Percentiles rank a stretch among this genome's conserved stretches.
These are phyloP conservation scores for Suillus subluteus DNA, from an alignment of 768 basidiomycete genomes.

Conservation along the genomic window DNA sequence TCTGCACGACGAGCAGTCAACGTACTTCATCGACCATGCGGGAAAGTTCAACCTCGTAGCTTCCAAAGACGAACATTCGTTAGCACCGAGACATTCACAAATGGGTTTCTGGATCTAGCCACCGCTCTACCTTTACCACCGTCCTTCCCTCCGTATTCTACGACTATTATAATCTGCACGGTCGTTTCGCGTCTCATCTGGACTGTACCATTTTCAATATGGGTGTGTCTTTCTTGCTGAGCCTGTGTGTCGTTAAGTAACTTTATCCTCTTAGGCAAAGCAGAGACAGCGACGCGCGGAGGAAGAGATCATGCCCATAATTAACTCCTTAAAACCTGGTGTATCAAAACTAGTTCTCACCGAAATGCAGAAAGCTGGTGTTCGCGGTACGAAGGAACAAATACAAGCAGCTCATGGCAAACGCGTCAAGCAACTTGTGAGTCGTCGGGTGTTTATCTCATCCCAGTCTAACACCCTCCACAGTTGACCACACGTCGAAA, in stretches of 20 bases:
- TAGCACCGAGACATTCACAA: conserved; percentile 42
- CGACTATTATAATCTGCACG: conserved; percentile 74
- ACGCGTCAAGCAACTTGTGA: conserved; percentile 52
- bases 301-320: conserved; percentile 60
- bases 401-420: conserved; percentile 51
- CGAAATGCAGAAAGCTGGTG: conserved; percentile 59
- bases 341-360: conserved; percentile 38
- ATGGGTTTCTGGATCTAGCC: conserved; percentile 79
- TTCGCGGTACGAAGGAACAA: conserved; percentile 56
- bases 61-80: conserved; percentile 26
- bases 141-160: conserved; percentile 69
- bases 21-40: conserved; percentile 15
- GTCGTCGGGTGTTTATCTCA: conserved; percentile 11
- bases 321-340: conserved; percentile 50
- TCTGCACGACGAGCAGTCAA: conserved; percentile 18
- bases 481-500: conserved; percentile 60
- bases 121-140: conserved; percentile 74
- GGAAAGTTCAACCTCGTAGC: conserved; percentile 12
- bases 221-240: conserved; percentile 49
- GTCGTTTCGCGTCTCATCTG: conserved; percentile 58
- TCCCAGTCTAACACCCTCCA: conserved; percentile 11
- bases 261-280: conserved; percentile 51
- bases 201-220: conserved; percentile 74
- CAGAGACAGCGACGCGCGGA: conserved; percentile 62
- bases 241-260: conserved; percentile 9